phyloP scores from a whole-genome alignment of 2,329 filamentous ascomycete species.

The Aspergillus vadensis region DNA sequence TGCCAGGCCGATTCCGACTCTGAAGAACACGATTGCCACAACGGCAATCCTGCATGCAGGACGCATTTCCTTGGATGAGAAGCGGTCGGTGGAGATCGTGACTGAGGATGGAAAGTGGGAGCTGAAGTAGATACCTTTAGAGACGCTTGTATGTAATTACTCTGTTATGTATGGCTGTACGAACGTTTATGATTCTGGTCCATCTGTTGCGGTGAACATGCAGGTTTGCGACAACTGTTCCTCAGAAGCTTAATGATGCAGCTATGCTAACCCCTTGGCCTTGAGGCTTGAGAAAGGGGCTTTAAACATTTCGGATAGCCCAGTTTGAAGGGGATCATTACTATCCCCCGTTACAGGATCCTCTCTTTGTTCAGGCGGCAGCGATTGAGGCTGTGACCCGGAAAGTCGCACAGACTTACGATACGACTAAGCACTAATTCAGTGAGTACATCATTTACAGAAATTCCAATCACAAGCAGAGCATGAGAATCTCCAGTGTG shows the following conservation, averaged over 20 bases:
- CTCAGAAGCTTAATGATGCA: neutral
- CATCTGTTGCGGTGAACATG: neutral
- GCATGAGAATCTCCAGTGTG: neutral
- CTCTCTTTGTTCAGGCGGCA: neutral
- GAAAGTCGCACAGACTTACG: neutral
- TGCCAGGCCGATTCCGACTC: constrained; percentile 75
- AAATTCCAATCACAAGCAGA: neutral
- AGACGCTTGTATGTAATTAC: neutral
- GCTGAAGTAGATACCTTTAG: constrained; percentile 51
- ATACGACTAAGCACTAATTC: neutral
- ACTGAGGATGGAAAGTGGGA: constrained; percentile 59
- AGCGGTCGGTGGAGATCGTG: constrained; percentile 71
- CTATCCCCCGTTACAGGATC: neutral
- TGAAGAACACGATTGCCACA: constrained; percentile 86
- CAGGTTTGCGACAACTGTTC: neutral
- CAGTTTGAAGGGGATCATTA: neutral
- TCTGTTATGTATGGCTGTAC: neutral
- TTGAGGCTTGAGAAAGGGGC: neutral
- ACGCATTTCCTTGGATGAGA: constrained; percentile 79
- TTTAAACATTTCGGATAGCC: neutral
- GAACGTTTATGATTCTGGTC: neutral
- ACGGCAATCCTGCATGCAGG: constrained; percentile 91
- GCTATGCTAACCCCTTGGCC: neutral
- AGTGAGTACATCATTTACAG: neutral
- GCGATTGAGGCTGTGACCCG: neutral